Evolutionary conservation across 192 early-diverging fungal species (phyloP).

Genomic region (Coemansia asiatica): DNA sequence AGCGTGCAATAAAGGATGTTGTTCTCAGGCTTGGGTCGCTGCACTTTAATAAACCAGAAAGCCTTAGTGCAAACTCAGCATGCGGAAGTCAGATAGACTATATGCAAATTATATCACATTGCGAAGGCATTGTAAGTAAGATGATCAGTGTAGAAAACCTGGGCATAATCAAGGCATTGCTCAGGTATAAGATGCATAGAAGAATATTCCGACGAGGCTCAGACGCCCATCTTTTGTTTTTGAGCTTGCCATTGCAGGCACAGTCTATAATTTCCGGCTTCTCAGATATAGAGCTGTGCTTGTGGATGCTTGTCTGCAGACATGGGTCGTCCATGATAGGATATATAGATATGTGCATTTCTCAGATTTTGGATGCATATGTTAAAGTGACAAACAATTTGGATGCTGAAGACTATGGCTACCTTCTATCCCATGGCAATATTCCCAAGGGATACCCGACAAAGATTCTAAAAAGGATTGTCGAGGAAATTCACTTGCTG

Average conservation of each 20-base stretch:
- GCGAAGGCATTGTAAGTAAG: background rate
- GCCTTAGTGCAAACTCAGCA: background rate
- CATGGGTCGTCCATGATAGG: constrained; percentile 1
- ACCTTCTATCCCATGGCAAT: background rate
- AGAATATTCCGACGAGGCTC: background rate
- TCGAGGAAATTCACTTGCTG: constrained; percentile 4
- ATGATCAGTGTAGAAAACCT: background rate
- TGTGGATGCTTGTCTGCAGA: constrained; percentile 4
- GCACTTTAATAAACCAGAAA: background rate
- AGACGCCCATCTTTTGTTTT: background rate
- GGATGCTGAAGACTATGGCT: constrained; percentile 7
- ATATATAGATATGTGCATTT: background rate
- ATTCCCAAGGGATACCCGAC: constrained; percentile 2
- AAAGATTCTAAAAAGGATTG: background rate
- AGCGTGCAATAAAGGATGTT: background rate
- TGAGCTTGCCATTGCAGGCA: background rate
- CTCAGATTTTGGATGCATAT: background rate
- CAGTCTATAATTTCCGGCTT: background rate
- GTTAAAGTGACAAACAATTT: constrained; percentile 3
- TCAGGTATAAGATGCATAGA: constrained; percentile 2
- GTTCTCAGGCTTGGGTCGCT: background rate
- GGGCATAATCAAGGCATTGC: constrained; percentile 6
- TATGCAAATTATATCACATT: background rate
- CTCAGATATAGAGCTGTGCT: background rate
- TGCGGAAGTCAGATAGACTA: background rate